Conservation (phyloP, 495 filamentous ascomycete genomes). For the Xeromyces bisporus region DNA sequence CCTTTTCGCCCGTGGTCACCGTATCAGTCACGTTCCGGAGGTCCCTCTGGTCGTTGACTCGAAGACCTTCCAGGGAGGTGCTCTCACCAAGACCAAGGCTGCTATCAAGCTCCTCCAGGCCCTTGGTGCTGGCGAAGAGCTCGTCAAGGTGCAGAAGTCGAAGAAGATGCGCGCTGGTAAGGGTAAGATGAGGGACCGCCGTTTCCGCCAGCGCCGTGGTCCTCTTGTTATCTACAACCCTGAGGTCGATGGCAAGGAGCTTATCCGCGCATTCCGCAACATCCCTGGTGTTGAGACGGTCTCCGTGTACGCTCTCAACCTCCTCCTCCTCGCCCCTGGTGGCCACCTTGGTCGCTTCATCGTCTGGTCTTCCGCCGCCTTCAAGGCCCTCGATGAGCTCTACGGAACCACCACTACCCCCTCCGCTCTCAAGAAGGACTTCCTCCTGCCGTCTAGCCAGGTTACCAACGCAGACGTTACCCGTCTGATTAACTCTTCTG, state of each 20-base stretch:
- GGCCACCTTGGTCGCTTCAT: conserved; percentile 98
- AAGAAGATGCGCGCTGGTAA: conserved; percentile 93
- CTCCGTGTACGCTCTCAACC: conserved; percentile 88
- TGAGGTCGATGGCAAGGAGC: conserved; percentile 72
- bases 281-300: conserved; percentile 95
- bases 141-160: conserved; percentile 85
- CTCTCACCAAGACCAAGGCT: conserved; percentile 73
- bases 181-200: conserved; percentile 90
- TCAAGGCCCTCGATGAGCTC: conserved; percentile 87
- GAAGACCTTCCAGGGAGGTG: conserved; percentile 59
- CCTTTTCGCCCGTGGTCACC: conserved; percentile 91
- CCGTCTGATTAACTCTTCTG: conserved; percentile 96
- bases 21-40: conserved; percentile 78
- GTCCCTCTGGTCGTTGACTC: conserved; percentile 92
- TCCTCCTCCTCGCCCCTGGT: conserved; percentile 95
- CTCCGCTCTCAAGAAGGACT: conserved; percentile 91
- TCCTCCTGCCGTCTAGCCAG: conserved; percentile 76
- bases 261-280: conserved; percentile 91
- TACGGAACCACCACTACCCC: conserved; percentile 80
- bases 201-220: conserved; percentile 91
- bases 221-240: conserved; percentile 93
- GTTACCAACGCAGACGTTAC: conserved; percentile 82
- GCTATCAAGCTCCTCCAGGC: conserved; percentile 76
- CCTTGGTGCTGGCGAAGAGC: conserved; percentile 73
- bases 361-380: conserved; percentile 94